These are phyloP conservation scores for Tephrocybe sp. DNA, from an alignment of 768 basidiomycete species.

Conservation along the genomic window DNA sequence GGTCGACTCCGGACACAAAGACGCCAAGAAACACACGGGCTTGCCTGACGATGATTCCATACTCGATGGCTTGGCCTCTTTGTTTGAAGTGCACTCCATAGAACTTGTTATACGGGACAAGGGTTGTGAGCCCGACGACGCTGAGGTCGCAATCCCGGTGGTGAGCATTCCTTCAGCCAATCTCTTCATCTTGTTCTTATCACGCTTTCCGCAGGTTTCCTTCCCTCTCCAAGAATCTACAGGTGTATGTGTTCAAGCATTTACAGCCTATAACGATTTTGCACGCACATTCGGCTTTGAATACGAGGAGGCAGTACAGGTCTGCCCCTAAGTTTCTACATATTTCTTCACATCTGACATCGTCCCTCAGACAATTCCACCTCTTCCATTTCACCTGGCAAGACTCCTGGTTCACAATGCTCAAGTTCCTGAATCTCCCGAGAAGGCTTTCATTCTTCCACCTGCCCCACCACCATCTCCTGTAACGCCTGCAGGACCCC, in stretches of 20 bases:
- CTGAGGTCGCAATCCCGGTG: too few relatives aligned
- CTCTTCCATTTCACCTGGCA: neutral
- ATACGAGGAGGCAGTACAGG: neutral
- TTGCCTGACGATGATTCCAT: too few relatives aligned
- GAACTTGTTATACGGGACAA: too few relatives aligned
- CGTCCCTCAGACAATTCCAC: neutral
- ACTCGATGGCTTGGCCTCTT: too few relatives aligned
- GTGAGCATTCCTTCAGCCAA: too few relatives aligned
- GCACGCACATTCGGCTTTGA: conserved; percentile 3
- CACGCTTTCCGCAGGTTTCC: too few relatives aligned
- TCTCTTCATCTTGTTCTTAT: too few relatives aligned
- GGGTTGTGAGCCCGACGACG: too few relatives aligned
- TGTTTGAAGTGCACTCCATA: too few relatives aligned
- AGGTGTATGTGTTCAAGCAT: neutral
- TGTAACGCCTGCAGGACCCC: neutral
- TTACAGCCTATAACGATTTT: neutral
- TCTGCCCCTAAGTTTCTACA: neutral
- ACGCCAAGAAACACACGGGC: too few relatives aligned
- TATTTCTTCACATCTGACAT: neutral
- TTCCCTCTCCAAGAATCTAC: neutral
- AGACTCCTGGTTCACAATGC: neutral
- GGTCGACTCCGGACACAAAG: too few relatives aligned
- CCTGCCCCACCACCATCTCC: conserved; percentile 4
- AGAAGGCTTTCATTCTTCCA: neutral
- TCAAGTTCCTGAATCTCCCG: neutral